Conservation (phyloP, 1,139 yeast species). For the Saccharomycopsis phalli region DNA sequence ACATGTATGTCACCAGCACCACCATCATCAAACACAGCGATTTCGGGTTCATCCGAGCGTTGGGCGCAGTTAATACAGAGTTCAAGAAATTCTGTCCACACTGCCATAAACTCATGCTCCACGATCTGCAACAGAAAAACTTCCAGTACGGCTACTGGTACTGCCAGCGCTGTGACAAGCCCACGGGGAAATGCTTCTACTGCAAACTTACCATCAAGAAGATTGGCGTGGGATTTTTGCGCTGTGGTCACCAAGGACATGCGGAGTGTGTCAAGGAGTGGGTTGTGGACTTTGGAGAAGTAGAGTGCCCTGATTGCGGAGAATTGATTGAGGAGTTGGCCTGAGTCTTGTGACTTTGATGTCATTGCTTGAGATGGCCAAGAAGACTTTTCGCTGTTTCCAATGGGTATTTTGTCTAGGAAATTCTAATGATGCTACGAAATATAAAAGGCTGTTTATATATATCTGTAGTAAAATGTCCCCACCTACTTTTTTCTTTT, state of each 20-base stretch:
- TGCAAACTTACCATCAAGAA: conserved; percentile 78
- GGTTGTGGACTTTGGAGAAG: conserved; percentile 58
- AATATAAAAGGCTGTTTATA: too few species aligned
- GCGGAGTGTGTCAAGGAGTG: conserved; percentile 70
- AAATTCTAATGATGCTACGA: too few species aligned
- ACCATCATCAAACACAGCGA: conserved; percentile 43
- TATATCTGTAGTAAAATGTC: too few species aligned
- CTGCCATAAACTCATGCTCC: conserved; percentile 56
- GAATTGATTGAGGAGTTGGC: conserved; percentile 22
- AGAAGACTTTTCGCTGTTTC: too few species aligned
- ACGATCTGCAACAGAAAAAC: conserved; percentile 35
- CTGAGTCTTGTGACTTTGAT: too few species aligned
- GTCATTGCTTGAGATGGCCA: too few species aligned
- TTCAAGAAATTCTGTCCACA: conserved; percentile 59
- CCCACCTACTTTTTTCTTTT: too few species aligned
- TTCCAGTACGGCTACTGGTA: conserved; percentile 49
- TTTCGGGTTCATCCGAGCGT: conserved; percentile 34
- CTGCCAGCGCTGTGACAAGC: conserved; percentile 60
- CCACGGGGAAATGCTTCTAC: conserved; percentile 63
- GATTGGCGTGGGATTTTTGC: conserved; percentile 52
- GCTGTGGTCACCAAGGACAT: conserved; percentile 88
- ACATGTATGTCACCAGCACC: conserved; percentile 50
- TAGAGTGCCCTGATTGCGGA: conserved; percentile 81
- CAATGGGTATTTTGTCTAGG: too few species aligned
- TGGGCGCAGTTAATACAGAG: conserved; percentile 46